Base-by-base conservation (phyloP, 192 early-diverging fungal genomes). In the Coemansia sp. region DNA sequence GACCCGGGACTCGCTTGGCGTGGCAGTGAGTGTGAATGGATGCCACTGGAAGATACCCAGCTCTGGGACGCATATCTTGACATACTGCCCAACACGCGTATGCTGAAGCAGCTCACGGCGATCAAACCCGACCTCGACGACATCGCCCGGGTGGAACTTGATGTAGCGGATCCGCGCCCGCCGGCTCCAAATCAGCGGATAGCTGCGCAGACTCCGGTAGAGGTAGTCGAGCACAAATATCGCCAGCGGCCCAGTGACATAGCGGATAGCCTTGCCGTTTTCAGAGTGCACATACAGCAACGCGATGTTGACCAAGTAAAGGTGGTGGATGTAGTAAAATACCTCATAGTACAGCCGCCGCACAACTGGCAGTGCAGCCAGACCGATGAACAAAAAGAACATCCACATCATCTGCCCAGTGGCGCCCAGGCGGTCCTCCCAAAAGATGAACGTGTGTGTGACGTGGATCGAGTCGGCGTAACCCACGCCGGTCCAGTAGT, bases 301-400 rank as follows among this genome's bases (percentile, higher is more conserved):
- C 36, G 84, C 73, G 75, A 90, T 92, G 81, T 90, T 93, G 21
- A 87, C 77, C 41, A 93, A 46, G 67, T 89, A 91, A 25, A 92
- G 82, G 69, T 94, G 93, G 79, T 94, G 93, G 74, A 89, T 82
- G 73, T 90, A 91, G 88, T 91, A 93, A 73, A 94, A 94, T 62
- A 81, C 61, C 82, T 94, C 92, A 75, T 93, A 94, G 64, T 89
- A 82, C 57, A 78, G 53, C 31, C 77, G 82, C 36, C 90, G 82
- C 44, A 90, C 85, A 19, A 59, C 41, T 17, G 80, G 76, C n/a
- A 86, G 72, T 6, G 92, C 88, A 2, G 89, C 82, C 29, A 78
- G 76, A 32, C 86, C 85, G 53, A 94, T 92, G 45, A 87, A 62
- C 62, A 91, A 37, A 44, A 92, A 83, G 67, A 82, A 57, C 50